Evolutionary conservation across 2,329 filamentous ascomycete genomes (phyloP), one percentile per base, ranked within the genome.

Genomic region (Teratosphaeriaceae sp.): DNA sequence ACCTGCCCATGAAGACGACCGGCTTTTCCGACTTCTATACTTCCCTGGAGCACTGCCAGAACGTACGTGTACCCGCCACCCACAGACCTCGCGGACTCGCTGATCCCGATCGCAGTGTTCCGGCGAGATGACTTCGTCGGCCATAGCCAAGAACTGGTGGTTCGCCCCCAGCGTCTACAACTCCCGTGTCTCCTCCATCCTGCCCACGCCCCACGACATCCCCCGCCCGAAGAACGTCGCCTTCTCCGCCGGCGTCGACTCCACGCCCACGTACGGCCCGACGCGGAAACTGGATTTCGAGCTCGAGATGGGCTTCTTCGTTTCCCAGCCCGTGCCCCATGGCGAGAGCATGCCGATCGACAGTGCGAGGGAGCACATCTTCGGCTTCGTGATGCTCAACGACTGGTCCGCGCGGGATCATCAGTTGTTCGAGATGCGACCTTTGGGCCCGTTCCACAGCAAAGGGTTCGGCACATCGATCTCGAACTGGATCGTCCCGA

Each of bases 381-480:
- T 82, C 55, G 79, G 79, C 0, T 65, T 80, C n/a, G 72, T 79
- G 0, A 59, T 83, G 27, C 53, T 82, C 11, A 82, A 82, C 48
- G 78, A 82, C 48, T 83, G 79, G 79, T 74, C 68, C 40, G 66
- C 58, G 2, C 42, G 57, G 9, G 79, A 82, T 54, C 76, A 83
- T 18, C 79, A 83, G 56, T 69, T 65, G 0, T 67, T 77, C 24
- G 80, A 83, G 52, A 82, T 82, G 78, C 63, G 66, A 2, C 78
- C 78, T 0, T 61, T 82, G 0, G 79, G 79, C 0, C 79, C 79
- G 0, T 69, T 82, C 40, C 79, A 80, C 39, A 70, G 72, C 2
- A 84, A 83, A 57, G 74, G 71, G 23, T 79, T 81, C 33, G 72
- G 69, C 5, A 82, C 78, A 0, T 71, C 69, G 0, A 74, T 83